Evolutionary conservation across 768 basidiomycete species (phyloP), one percentile per base, ranked within the genome.

Genomic region (Pisolithus albus): DNA sequence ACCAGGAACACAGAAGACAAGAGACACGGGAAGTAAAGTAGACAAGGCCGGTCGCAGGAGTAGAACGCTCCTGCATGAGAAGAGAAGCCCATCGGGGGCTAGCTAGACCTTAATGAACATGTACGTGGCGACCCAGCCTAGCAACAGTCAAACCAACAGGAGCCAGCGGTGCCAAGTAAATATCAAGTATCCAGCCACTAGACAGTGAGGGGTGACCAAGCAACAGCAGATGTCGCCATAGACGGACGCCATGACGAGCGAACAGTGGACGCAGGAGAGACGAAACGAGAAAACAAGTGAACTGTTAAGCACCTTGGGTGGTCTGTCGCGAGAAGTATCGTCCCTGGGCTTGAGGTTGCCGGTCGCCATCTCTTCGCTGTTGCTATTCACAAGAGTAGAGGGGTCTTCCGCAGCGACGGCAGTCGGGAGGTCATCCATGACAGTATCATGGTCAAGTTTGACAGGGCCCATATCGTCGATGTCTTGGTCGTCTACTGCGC

Each of bases 221-320:
- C 47, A 56, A 56, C 41, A 58, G 54, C 46, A 32, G 38, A 46
- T 23, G 18, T 52, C 52, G 56, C 59, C 26, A 23, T 23, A 23
- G 21, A 23, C 21, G 21, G 21, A 23, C 52, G 56, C 59, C 26
- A 51, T 39, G 45, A 49, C 34, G 15, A 37, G 56, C 38, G 32
- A 11, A 46, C 47, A 56, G 54, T 65, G 60, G 56, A 49, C 56
- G 38, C 51, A 56, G 56, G 67, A 32, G 41, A 53, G 53, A 62
- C 23, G 60, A 54, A 56, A 69, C 16, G 23, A 19, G 15, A 61
- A 60, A 64, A 65, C 54, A 50, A 72, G 64, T 64, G 61, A 69
- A 77, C 72, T 70, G 84, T 80, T 85, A 88, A 86, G 86, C 86
- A 88, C 86, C 86, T 88, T 88, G 77, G 82, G 75, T 75, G 83